A percentile compares a stretch with the other conserved stretches of the same genome.
phyloP scores from a whole-genome alignment of 495 filamentous ascomycete species.

The Hypomontagnella submonticulosa region DNA sequence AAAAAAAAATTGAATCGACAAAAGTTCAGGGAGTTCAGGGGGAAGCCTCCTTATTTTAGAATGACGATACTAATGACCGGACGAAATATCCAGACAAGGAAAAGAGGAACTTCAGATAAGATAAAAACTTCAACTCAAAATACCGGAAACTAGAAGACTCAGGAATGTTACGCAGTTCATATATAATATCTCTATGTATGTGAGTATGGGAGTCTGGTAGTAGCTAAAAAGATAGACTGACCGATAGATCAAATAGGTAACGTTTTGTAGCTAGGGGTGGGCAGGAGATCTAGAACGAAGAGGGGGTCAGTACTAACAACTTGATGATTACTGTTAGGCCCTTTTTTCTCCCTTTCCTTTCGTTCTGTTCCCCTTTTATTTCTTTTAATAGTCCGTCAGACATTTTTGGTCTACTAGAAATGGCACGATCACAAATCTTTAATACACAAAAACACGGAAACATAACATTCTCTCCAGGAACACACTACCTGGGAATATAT shows the following conservation, averaged over 20 bases:
- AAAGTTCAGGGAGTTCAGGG: conserved; percentile 16
- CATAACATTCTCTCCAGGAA: too few relatives aligned
- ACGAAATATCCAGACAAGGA: too few relatives aligned
- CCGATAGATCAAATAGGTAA: conserved; percentile 16
- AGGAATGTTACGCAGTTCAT: not conserved
- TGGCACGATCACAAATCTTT: conserved; percentile 1
- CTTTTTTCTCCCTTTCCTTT: not conserved
- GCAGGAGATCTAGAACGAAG: conserved; percentile 31
- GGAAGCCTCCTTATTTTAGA: conserved; percentile 12
- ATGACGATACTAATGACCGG: not conserved
- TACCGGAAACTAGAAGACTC: too few relatives aligned
- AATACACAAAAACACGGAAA: not conserved
- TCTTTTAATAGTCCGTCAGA: not conserved
- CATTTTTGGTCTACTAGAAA: not conserved
- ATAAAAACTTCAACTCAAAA: too few relatives aligned
- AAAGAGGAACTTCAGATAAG: too few relatives aligned
- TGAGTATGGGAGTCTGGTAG: not conserved
- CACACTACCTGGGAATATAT: too few relatives aligned
- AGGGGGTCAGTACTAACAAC: not conserved
- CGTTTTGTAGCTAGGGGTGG: conserved; percentile 2
- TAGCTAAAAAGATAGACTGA: conserved; percentile 11
- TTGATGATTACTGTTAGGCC: too few relatives aligned
- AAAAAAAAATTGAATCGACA: conserved; percentile 18
- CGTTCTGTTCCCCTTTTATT: not conserved
- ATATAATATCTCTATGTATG: not conserved